Percentiles rank a stretch among this genome's conserved stretches.
Conservation (phyloP, 805 yeast species). For the Zygotorulaspora florentina region DNA sequence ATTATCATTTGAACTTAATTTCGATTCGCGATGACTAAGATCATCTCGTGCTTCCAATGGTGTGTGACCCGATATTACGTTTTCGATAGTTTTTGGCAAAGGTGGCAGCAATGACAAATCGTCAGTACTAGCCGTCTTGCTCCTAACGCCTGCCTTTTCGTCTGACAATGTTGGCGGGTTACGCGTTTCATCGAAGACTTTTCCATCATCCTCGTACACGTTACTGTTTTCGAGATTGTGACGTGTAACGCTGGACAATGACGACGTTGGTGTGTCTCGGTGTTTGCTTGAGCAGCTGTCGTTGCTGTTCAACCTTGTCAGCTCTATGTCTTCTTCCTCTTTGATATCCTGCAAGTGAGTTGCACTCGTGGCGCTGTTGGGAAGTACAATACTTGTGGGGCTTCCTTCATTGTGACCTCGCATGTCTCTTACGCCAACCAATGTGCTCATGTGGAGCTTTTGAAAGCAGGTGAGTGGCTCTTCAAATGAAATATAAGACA, state of each 20-base stretch:
- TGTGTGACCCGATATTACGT: slow-evolving; percentile 1
- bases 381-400: not conserved
- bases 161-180: not conserved
- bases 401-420: not conserved
- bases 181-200: not conserved
- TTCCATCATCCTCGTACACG: not conserved
- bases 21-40: not conserved
- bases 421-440: not conserved
- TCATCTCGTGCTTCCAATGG: slow-evolving; percentile 1
- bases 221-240: not conserved
- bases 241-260: not conserved
- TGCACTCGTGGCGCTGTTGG: not conserved
- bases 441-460: not conserved
- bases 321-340: slow-evolving; percentile 25
- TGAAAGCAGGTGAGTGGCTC: not conserved
- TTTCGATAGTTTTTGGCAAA: slow-evolving; percentile 18
- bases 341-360: slow-evolving; percentile 26
- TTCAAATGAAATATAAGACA: not conserved
- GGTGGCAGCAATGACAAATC: slow-evolving; percentile 25
- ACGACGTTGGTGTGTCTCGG: not conserved
- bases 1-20: too few species aligned
- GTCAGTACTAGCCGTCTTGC: slow-evolving; percentile 15
- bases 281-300: slow-evolving; percentile 1
- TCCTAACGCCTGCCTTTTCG: not conserved
- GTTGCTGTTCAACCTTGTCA: slow-evolving; percentile 8